Evolutionary conservation across 169 alveolate genomes (phyloP).

Genomic region (Perkinsus olseni): DNA sequence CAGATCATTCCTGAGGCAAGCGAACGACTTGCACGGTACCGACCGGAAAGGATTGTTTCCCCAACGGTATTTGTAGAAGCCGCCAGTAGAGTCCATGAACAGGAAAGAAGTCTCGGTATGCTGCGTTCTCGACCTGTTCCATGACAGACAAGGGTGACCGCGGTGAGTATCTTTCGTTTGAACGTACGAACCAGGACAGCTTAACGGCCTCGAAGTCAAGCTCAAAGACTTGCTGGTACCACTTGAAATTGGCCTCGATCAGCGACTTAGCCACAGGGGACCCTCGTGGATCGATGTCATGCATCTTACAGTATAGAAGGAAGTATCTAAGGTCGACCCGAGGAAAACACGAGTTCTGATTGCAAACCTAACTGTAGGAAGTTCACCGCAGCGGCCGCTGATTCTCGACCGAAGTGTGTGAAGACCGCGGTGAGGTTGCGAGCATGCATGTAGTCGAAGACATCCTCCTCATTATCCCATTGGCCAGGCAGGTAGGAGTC

Average conservation of each 20-base stretch:
- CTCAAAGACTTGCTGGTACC: conserved; percentile 10
- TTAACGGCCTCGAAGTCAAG: conserved; percentile 2
- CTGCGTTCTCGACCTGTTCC: neutral
- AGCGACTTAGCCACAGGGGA: neutral
- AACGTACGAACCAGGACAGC: neutral
- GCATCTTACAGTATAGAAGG: conserved; percentile 6
- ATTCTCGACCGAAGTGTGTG: conserved; percentile 1
- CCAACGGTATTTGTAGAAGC: conserved; percentile 2
- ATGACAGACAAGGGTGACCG: too few relatives aligned
- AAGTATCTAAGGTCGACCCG: neutral
- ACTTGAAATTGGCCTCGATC: neutral
- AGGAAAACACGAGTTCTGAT: neutral
- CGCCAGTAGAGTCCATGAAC: conserved; percentile 8
- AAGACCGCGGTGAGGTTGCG: neutral
- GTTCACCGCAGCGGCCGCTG: conserved; percentile 8
- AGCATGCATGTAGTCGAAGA: neutral
- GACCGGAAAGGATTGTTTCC: conserved; percentile 8
- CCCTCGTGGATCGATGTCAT: conserved; percentile 1
- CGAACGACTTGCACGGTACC: neutral
- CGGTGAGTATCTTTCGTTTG: too few relatives aligned
- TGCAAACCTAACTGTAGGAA: neutral
- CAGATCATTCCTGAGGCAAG: neutral
- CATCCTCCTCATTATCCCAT: neutral
- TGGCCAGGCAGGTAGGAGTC: neutral
- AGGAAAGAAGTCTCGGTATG: neutral